phyloP scores from a whole-genome alignment of 192 early-diverging fungal genomes.

The Mortierella claussenii region DNA sequence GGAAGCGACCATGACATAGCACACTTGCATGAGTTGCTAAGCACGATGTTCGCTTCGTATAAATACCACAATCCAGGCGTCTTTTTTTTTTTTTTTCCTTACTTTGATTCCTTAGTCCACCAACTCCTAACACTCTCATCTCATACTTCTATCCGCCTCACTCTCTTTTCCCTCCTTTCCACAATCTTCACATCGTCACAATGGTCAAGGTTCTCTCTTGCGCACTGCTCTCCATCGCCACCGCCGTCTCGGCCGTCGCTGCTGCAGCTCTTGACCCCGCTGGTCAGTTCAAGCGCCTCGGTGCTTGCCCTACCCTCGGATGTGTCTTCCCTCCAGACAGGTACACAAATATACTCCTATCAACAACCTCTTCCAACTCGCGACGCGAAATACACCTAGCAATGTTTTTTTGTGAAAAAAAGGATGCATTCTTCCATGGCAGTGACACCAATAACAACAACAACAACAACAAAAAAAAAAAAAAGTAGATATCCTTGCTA shows the following conservation, averaged over 20 bases:
- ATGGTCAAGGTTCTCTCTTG: slow-evolving; percentile 52
- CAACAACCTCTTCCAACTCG: too few relatives aligned
- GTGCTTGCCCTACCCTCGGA: slow-evolving; percentile 59
- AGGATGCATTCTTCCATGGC: neutral
- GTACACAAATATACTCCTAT: slow-evolving; percentile 29
- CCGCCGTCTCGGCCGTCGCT: slow-evolving; percentile 36
- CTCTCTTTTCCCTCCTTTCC: slow-evolving; percentile 2
- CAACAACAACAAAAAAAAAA: slow-evolving; percentile 5
- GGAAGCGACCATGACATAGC: neutral
- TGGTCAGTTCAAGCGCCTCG: slow-evolving; percentile 61
- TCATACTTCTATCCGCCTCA: neutral
- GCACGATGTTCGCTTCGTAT: too few relatives aligned
- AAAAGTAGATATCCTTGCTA: too few relatives aligned
- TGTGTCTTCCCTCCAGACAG: slow-evolving; percentile 61
- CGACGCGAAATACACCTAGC: too few relatives aligned
- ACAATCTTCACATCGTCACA: neutral
- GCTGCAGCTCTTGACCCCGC: slow-evolving; percentile 39
- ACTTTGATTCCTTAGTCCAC: slow-evolving; percentile 48
- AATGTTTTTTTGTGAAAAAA: too few relatives aligned
- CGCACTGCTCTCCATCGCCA: slow-evolving; percentile 40
- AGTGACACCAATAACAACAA: neutral
- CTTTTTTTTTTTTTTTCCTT: slow-evolving; percentile 2
- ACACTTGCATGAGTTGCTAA: too few relatives aligned
- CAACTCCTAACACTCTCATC: slow-evolving; percentile 34
- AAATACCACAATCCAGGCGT: slow-evolving; percentile 1